Conservation (phyloP, 1,284 basidiomycete species). For the Phellopilus nigrolimitatus region DNA sequence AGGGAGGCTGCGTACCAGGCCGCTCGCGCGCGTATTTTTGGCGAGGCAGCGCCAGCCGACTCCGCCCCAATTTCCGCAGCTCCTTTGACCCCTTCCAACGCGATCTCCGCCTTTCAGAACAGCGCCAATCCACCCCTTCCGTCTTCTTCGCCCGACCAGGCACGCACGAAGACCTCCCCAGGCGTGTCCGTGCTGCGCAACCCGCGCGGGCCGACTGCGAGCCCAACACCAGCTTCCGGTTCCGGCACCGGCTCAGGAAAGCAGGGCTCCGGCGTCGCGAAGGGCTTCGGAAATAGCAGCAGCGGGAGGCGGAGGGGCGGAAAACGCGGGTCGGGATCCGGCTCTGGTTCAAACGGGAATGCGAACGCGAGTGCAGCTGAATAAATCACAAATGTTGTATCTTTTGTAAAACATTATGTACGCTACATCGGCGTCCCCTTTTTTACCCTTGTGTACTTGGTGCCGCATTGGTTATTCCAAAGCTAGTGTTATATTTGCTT, state of each 20-base stretch:
- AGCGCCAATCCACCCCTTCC: too few relatives aligned
- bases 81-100: too few relatives aligned
- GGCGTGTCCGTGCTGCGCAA: constrained; percentile 19
- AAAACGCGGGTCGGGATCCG: background rate
- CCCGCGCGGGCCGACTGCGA: constrained; percentile 18
- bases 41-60: background rate
- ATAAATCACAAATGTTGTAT: background rate
- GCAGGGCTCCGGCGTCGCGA: background rate
- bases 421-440: background rate
- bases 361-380: background rate
- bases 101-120: too few relatives aligned
- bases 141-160: background rate
- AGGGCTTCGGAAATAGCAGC: constrained; percentile 10
- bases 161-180: background rate
- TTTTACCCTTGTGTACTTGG: background rate
- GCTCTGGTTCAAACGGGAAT: background rate
- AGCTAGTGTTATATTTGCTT: background rate
- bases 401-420: background rate
- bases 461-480: too few relatives aligned
- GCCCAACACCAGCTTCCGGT: background rate
- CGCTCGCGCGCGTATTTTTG: constrained; percentile 26
- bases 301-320: constrained; percentile 1
- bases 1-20: constrained; percentile 24
- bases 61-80: too few relatives aligned
- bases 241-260: background rate